phyloP scores from a whole-genome alignment of 1,284 basidiomycete species.

The Cryptococcus sp. region DNA sequence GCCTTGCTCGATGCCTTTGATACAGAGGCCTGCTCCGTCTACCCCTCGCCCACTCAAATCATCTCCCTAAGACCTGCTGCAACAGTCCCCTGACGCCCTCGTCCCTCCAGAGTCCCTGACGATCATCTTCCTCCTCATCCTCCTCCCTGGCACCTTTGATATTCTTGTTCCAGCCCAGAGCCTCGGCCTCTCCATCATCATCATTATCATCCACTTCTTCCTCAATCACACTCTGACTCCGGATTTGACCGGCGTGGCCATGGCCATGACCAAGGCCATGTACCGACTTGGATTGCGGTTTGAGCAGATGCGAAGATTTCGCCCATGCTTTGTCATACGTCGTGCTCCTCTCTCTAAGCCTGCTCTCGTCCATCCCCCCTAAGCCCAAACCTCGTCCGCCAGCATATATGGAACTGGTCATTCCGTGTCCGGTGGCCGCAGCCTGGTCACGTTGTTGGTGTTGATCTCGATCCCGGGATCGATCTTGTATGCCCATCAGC shows the following conservation, averaged over 20 bases:
- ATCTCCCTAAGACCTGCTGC: conserved; percentile 48
- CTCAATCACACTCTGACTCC: conserved; percentile 23
- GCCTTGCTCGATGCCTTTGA: no score
- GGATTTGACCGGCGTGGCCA: not conserved
- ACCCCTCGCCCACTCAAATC: not conserved
- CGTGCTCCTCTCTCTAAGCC: conserved; percentile 20
- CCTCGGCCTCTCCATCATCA: conserved; percentile 21
- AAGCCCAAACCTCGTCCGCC: conserved; percentile 20
- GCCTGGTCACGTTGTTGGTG: not conserved
- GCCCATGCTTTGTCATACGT: conserved; percentile 33
- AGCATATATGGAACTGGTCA: conserved; percentile 18
- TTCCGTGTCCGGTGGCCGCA: not conserved
- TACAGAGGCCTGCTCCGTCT: not conserved
- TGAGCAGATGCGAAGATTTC: conserved; percentile 23
- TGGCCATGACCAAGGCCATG: not conserved
- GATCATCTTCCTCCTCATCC: conserved; percentile 23
- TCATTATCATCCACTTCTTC: conserved; percentile 18
- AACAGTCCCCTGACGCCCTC: conserved; percentile 45
- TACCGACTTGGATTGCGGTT: conserved; percentile 5
- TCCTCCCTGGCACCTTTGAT: conserved; percentile 19
- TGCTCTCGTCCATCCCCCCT: conserved; percentile 18
- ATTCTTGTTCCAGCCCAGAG: conserved; percentile 6
- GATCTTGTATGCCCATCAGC: conserved; percentile 64
- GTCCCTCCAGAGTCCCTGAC: conserved; percentile 38
- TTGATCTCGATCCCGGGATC: conserved; percentile 4